These are phyloP conservation scores for Suillus brevipes DNA, from an alignment of 768 basidiomycete species.

Conservation along the genomic window DNA sequence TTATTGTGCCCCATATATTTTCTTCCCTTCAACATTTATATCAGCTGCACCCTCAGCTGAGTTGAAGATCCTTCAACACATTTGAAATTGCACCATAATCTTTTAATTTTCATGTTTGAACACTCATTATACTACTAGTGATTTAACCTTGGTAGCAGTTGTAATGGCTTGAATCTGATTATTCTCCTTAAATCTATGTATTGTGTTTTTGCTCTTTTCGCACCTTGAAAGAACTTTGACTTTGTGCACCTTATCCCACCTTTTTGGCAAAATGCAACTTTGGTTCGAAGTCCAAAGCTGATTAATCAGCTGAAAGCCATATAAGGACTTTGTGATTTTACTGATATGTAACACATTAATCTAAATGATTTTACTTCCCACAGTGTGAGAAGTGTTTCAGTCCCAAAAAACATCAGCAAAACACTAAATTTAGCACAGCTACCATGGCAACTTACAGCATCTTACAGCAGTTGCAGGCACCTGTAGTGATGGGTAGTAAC, in stretches of 20 bases:
- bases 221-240: background rate
- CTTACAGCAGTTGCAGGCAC: too few species aligned
- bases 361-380: too few species aligned
- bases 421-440: background rate
- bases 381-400: too few species aligned
- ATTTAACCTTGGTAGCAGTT: background rate
- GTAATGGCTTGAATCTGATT: too few species aligned
- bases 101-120: background rate
- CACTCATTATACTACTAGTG: background rate
- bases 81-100: background rate
- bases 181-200: too few species aligned
- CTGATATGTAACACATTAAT: too few species aligned
- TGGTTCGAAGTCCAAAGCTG: background rate
- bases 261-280: background rate
- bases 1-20: too few species aligned
- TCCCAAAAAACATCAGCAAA: conserved; percentile 1
- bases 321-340: background rate
- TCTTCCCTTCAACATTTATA: too few species aligned
- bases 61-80: too few species aligned
- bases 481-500: too few species aligned
- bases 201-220: background rate
- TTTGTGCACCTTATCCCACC: background rate
- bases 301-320: background rate
- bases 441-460: background rate
- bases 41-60: too few species aligned